Percentiles rank a stretch among this genome's conserved stretches.
These are phyloP conservation scores for Eutrema japonicum DNA, from an alignment of 345 rosid genomes.

Conservation along the genomic window DNA sequence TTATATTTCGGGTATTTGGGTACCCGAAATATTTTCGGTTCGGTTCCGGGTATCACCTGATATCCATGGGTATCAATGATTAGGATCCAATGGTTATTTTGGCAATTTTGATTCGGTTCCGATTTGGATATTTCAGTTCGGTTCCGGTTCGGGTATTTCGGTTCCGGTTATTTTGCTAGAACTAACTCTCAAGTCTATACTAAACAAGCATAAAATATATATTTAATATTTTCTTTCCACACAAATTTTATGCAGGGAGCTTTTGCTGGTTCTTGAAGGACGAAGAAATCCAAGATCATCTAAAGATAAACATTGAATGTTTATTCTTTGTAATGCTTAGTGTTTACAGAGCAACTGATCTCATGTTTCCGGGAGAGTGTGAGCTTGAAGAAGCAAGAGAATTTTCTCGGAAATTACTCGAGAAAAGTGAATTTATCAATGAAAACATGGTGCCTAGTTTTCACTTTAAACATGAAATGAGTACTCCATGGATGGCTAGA, in stretches of 20 bases:
- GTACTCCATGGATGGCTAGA: slow-evolving; percentile 61
- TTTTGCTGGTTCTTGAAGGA: slow-evolving; percentile 63
- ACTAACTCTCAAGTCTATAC: background rate
- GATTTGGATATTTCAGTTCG: too few species aligned
- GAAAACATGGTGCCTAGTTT: background rate
- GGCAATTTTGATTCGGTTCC: too few species aligned
- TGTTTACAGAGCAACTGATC: slow-evolving; percentile 60
- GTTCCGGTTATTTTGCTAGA: too few species aligned
- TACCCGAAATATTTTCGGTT: too few species aligned
- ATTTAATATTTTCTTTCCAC: background rate
- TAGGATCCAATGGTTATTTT: too few species aligned
- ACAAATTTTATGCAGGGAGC: slow-evolving; percentile 41
- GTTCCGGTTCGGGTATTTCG: too few species aligned
- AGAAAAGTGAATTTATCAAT: slow-evolving; percentile 31
- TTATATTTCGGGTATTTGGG: too few species aligned
- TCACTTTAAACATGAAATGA: slow-evolving; percentile 55
- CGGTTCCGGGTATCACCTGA: too few species aligned
- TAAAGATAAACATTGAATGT: slow-evolving; percentile 39
- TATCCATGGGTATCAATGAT: too few species aligned
- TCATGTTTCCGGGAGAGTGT: slow-evolving; percentile 57
- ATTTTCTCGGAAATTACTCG: slow-evolving; percentile 50
- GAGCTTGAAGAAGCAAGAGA: slow-evolving; percentile 55
- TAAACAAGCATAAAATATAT: background rate
- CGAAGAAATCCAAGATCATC: slow-evolving; percentile 36
- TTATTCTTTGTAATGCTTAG: slow-evolving; percentile 48